phyloP scores from a whole-genome alignment of 805 yeast species.

The Ogataea paraovalis region DNA sequence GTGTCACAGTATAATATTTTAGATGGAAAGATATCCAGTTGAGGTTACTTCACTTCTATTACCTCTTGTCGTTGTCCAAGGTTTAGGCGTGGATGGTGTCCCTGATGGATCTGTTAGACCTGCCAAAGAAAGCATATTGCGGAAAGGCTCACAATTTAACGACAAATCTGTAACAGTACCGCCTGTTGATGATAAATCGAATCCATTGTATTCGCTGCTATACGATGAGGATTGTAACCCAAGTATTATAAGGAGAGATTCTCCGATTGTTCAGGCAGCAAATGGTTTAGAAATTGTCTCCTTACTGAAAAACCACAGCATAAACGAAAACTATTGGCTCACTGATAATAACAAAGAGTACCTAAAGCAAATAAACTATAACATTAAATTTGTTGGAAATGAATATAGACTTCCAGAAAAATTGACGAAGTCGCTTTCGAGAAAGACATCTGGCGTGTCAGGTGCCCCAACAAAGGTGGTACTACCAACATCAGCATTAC shows the following conservation, averaged over 20 bases:
- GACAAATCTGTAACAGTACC: constrained; percentile 10
- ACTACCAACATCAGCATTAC: not conserved
- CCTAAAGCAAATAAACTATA: constrained; percentile 21
- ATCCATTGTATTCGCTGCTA: constrained; percentile 6
- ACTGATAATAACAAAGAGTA: constrained; percentile 13
- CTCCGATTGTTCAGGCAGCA: constrained; percentile 25
- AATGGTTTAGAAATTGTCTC: constrained; percentile 29
- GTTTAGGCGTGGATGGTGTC: constrained; percentile 30
- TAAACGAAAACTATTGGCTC: constrained; percentile 20
- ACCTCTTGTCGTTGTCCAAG: constrained; percentile 41
- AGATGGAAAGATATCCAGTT: constrained; percentile 39
- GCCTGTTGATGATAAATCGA: constrained; percentile 1
- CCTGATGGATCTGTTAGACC: constrained; percentile 11
- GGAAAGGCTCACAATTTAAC: not conserved
- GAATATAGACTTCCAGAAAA: constrained; percentile 21
- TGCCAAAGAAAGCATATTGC: not conserved
- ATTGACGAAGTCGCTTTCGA: not conserved
- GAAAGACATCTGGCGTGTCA: not conserved
- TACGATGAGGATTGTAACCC: constrained; percentile 8
- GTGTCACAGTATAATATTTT: not conserved
- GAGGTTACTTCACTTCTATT: constrained; percentile 32
- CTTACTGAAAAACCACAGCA: constrained; percentile 27
- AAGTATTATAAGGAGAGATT: constrained; percentile 10
- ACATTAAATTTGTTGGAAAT: constrained; percentile 30
- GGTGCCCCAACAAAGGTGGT: not conserved